These are phyloP conservation scores for Aspergillus vadensis DNA, from an alignment of 2,329 filamentous ascomycete species.

Conservation along the genomic window DNA sequence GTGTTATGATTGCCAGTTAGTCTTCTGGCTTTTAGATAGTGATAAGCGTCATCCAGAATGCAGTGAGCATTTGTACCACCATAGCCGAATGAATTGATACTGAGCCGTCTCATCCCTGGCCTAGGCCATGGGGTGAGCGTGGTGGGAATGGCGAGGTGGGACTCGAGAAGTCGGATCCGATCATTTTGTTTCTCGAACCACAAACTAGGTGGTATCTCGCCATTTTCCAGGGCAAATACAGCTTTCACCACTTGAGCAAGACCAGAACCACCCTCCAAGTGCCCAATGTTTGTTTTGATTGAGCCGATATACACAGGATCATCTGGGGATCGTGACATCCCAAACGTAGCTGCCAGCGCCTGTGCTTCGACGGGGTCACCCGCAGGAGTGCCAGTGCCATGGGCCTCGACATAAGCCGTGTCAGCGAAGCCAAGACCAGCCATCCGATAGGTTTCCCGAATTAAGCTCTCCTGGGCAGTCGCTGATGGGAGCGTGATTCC, in stretches of 20 bases:
- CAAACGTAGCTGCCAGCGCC: constrained; percentile 19
- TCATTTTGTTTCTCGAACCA: constrained; percentile 21
- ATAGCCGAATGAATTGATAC: constrained; percentile 14
- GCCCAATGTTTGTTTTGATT: constrained; percentile 22
- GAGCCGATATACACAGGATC: constrained; percentile 12
- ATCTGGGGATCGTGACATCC: not conserved
- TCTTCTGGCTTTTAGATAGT: not conserved
- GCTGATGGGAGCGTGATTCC: constrained; percentile 12
- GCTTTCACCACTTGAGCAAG: constrained; percentile 46
- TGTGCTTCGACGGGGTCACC: constrained; percentile 24
- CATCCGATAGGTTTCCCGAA: constrained; percentile 38
- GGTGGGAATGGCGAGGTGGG: constrained; percentile 7
- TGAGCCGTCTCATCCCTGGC: not conserved
- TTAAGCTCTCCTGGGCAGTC: constrained; percentile 26
- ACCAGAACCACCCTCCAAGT: constrained; percentile 38
- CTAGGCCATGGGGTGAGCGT: constrained; percentile 3
- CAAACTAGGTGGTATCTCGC: constrained; percentile 46
- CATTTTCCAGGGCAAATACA: constrained; percentile 46
- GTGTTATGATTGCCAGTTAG: not conserved
- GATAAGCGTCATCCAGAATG: constrained; percentile 1
- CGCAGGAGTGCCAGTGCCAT: constrained; percentile 44
- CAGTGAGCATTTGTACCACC: constrained; percentile 19
- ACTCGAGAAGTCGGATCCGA: constrained; percentile 4
- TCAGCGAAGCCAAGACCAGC: constrained; percentile 21
- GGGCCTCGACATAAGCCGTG: constrained; percentile 40